Percentiles rank a stretch among this genome's conserved stretches.
These are phyloP conservation scores for Chaetomium cochliodes DNA, from an alignment of 495 filamentous ascomycete genomes.

Conservation along the genomic window DNA sequence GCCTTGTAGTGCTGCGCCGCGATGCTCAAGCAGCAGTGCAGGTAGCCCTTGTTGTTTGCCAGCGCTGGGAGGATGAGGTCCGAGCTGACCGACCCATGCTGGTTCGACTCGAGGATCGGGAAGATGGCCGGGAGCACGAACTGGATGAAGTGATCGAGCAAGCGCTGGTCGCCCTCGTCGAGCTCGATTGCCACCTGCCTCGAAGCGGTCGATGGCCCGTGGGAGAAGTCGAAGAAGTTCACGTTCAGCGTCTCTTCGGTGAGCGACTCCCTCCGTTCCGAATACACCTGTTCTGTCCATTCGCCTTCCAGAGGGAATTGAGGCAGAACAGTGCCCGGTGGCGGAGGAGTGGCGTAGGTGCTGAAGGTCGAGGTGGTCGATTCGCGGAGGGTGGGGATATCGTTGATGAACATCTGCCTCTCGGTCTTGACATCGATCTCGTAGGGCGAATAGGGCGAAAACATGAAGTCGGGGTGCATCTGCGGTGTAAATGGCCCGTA, in stretches of 20 bases:
- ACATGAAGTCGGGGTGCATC: conserved; percentile 50
- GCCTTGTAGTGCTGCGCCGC: conserved; percentile 93
- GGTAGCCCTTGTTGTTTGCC: conserved; percentile 85
- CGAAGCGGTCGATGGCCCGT: conserved; percentile 53
- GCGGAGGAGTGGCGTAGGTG: conserved; percentile 74
- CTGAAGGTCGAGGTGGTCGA: conserved; percentile 85
- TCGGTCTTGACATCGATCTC: conserved; percentile 96
- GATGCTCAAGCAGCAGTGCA: conserved; percentile 95
- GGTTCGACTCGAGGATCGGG: conserved; percentile 85
- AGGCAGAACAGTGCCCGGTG: conserved; percentile 59
- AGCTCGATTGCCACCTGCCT: conserved; percentile 74
- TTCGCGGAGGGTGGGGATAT: conserved; percentile 77
- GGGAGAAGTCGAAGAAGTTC: conserved; percentile 73
- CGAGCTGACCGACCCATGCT: conserved; percentile 71
- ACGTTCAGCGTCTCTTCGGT: conserved; percentile 66
- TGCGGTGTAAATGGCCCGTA: conserved; percentile 62
- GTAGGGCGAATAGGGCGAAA: conserved; percentile 66
- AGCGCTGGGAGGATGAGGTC: conserved; percentile 81
- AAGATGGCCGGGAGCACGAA: conserved; percentile 86
- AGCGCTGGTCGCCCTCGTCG: conserved; percentile 80
- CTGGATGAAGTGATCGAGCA: conserved; percentile 90
- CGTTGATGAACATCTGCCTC: conserved; percentile 90
- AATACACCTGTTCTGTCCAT: conserved; percentile 74
- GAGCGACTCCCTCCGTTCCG: conserved; percentile 61
- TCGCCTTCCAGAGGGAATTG: conserved; percentile 65